A percentile compares a stretch with the other conserved stretches of the same genome.
Evolutionary conservation across 768 basidiomycete species (phyloP).

Genomic region (Trametes meyenii): DNA sequence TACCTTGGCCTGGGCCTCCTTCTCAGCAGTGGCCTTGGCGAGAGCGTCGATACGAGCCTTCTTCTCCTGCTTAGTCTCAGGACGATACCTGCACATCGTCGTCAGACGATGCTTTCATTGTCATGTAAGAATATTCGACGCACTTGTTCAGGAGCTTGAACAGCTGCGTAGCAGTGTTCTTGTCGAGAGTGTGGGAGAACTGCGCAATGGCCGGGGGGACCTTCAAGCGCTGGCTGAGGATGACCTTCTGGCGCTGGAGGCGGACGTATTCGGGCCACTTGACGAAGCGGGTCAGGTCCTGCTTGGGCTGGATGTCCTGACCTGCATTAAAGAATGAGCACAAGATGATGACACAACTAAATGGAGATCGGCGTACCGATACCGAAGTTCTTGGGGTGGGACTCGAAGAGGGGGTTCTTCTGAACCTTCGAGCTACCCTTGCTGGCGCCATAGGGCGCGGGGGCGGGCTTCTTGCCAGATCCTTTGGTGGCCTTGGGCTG

Average conservation of each 20-base stretch:
- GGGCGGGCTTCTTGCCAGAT: slow-evolving; percentile 82
- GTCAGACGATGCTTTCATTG: background rate
- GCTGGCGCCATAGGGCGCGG: slow-evolving; percentile 80
- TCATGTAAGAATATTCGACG: slow-evolving; percentile 8
- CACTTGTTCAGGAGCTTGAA: slow-evolving; percentile 98
- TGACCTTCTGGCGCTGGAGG: slow-evolving; percentile 97
- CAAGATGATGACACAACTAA: background rate
- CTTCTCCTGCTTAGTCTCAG: slow-evolving; percentile 96
- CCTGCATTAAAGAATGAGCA: slow-evolving; percentile 47
- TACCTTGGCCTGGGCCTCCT: slow-evolving; percentile 62
- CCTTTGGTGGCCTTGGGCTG: slow-evolving; percentile 79
- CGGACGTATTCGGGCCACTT: slow-evolving; percentile 99
- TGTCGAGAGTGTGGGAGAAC: slow-evolving; percentile 96
- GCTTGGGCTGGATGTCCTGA: slow-evolving; percentile 88
- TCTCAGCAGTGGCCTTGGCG: slow-evolving; percentile 79
- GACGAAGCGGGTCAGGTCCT: slow-evolving; percentile 95
- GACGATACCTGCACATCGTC: slow-evolving; percentile 61
- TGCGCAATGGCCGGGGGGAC: slow-evolving; percentile 98
- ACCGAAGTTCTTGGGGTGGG: slow-evolving; percentile 89
- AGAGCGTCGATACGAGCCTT: slow-evolving; percentile 84
- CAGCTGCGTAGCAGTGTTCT: slow-evolving; percentile 97
- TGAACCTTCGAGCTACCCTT: slow-evolving; percentile 66
- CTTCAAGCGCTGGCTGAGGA: slow-evolving; percentile 96
- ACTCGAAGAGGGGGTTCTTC: slow-evolving; percentile 97
- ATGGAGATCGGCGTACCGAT: slow-evolving; percentile 60